phyloP scores from a whole-genome alignment of 2,329 filamentous ascomycete species.

The Rhinocladiella similis region DNA sequence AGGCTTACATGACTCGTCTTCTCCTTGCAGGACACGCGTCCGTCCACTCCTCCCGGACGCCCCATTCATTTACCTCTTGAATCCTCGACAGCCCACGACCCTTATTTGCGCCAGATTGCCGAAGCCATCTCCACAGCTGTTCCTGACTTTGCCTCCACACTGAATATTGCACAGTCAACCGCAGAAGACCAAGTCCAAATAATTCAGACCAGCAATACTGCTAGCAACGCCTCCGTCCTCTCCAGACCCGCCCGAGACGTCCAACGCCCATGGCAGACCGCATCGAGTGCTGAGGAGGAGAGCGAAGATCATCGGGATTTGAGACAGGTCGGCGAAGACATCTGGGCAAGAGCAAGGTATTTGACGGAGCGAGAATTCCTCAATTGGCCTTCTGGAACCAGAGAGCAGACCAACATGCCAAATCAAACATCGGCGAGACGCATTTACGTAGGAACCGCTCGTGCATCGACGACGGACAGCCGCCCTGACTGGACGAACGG shows the following conservation, averaged over 20 bases:
- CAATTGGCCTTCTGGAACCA: slow-evolving; percentile 3
- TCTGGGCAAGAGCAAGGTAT: background rate
- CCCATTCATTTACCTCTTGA: too few relatives aligned
- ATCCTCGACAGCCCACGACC: slow-evolving; percentile 13
- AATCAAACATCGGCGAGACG: slow-evolving; percentile 1
- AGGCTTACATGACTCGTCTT: slow-evolving; percentile 12
- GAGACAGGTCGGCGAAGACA: background rate
- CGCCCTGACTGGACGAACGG: background rate
- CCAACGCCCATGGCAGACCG: slow-evolving; percentile 1
- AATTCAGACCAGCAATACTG: too few relatives aligned
- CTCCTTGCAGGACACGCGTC: slow-evolving; percentile 31
- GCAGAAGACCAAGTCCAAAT: background rate
- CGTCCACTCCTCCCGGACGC: slow-evolving; percentile 30
- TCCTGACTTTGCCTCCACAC: slow-evolving; percentile 52
- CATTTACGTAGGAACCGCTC: too few relatives aligned
- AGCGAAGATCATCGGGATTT: background rate
- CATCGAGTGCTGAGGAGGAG: background rate
- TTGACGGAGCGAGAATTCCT: slow-evolving; percentile 8
- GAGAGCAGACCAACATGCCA: slow-evolving; percentile 6
- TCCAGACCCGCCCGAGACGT: background rate
- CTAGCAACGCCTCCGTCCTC: background rate
- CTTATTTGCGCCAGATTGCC: slow-evolving; percentile 50
- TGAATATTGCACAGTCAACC: slow-evolving; percentile 31
- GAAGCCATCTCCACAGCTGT: slow-evolving; percentile 49
- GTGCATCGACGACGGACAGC: too few relatives aligned